phyloP scores from a whole-genome alignment of 257 asterid genomes.

The Solanum sparsipilum region DNA sequence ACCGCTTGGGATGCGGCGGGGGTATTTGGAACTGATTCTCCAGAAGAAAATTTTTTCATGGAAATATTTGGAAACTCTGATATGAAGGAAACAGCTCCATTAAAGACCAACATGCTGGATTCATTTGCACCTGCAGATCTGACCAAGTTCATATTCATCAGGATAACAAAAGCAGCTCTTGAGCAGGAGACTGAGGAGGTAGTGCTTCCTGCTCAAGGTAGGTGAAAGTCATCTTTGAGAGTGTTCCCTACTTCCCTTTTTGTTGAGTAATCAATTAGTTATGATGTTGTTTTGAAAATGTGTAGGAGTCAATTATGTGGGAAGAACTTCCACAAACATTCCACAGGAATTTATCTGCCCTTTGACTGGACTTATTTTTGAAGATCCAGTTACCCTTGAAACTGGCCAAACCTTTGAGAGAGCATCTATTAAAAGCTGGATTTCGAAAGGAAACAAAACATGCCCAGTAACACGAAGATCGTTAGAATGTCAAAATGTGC shows the following conservation, averaged over 20 bases:
- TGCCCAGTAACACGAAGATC: constrained; percentile 57
- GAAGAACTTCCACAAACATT: constrained; percentile 17
- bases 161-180: constrained; percentile 19
- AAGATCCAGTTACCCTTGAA: constrained; percentile 71
- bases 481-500: constrained; percentile 35
- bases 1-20: constrained; percentile 12
- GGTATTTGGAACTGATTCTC: constrained; percentile 9
- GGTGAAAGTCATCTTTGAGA: not conserved
- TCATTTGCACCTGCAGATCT: constrained; percentile 13
- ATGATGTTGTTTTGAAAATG: not conserved
- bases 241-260: not conserved
- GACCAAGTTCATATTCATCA: constrained; percentile 8
- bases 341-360: constrained; percentile 64
- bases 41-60: constrained; percentile 2
- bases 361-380: constrained; percentile 44
- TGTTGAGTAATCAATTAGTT: not conserved
- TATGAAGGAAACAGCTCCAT: constrained; percentile 7
- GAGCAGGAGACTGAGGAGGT: constrained; percentile 17
- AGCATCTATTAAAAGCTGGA: constrained; percentile 51
- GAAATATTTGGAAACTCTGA: not conserved
- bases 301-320: not conserved
- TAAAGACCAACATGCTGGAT: not conserved
- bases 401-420: constrained; percentile 73
- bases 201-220: constrained; percentile 32
- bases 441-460: constrained; percentile 32